phyloP scores from a whole-genome alignment of 352 stramenopile genomes.

The Peronosclerospora sorghi region DNA sequence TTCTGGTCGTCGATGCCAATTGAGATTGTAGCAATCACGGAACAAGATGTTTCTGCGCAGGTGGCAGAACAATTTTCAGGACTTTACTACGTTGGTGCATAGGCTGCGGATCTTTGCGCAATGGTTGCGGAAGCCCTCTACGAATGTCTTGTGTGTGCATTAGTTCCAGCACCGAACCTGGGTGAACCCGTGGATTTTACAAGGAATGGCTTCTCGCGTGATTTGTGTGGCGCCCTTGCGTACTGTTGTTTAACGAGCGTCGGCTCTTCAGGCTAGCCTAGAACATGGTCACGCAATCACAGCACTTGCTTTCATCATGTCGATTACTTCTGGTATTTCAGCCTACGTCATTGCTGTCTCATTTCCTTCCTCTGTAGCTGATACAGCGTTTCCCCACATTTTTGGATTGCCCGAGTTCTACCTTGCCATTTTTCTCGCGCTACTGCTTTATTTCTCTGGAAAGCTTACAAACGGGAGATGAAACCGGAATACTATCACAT shows the following conservation, averaged over 20 bases:
- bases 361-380: slow-evolving; percentile 44
- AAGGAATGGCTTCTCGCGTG: slow-evolving; percentile 48
- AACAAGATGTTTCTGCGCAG: slow-evolving; percentile 65
- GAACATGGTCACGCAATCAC: slow-evolving; percentile 68
- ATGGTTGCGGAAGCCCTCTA: slow-evolving; percentile 76
- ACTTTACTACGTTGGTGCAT: slow-evolving; percentile 67
- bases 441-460: slow-evolving; percentile 79
- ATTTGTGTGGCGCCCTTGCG: slow-evolving; percentile 58
- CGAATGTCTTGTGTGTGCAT: slow-evolving; percentile 58
- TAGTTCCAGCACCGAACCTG: slow-evolving; percentile 53
- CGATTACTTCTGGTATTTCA: slow-evolving; percentile 68
- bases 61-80: slow-evolving; percentile 71
- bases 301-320: slow-evolving; percentile 37
- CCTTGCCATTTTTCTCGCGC: slow-evolving; percentile 51
- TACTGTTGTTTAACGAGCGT: slow-evolving; percentile 79
- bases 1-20: slow-evolving; percentile 93
- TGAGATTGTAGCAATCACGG: slow-evolving; percentile 55
- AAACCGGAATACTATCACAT: slow-evolving; percentile 83
- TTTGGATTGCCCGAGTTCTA: slow-evolving; percentile 70
- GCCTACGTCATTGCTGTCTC: slow-evolving; percentile 47
- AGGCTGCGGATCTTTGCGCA: slow-evolving; percentile 64
- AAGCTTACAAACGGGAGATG: slow-evolving; percentile 78
- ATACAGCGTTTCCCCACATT: slow-evolving; percentile 71
- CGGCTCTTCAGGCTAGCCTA: slow-evolving; percentile 67
- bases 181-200: slow-evolving; percentile 43